Conservation (phyloP, 1,284 basidiomycete species). For the Trametes hirsuta region DNA sequence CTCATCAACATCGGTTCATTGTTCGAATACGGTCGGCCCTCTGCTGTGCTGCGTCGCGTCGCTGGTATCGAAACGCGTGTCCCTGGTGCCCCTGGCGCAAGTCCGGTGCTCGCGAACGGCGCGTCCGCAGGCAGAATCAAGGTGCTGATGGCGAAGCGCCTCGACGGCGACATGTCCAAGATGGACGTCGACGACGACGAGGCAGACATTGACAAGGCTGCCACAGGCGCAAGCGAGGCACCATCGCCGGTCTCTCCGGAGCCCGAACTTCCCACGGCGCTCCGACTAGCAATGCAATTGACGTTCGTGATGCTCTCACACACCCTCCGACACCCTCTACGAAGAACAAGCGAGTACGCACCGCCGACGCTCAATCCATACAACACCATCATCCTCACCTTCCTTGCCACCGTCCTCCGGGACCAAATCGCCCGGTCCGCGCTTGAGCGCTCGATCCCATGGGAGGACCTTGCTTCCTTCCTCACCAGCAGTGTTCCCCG, state of each 20-base stretch:
- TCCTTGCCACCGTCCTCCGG: constrained; percentile 78
- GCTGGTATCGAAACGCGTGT: constrained; percentile 40
- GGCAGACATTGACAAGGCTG: constrained; percentile 49
- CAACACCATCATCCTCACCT: constrained; percentile 85
- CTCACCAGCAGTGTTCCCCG: constrained; percentile 62
- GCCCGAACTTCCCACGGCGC: constrained; percentile 58
- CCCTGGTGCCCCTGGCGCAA: constrained; percentile 32
- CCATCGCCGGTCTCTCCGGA: constrained; percentile 21
- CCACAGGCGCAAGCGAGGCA: constrained; percentile 11
- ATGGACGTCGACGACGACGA: constrained; percentile 78
- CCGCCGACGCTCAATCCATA: constrained; percentile 82
- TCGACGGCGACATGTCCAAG: constrained; percentile 52
- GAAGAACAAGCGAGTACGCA: constrained; percentile 57
- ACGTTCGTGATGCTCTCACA: constrained; percentile 81
- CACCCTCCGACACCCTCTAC: constrained; percentile 68
- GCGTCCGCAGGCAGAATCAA: constrained; percentile 37
- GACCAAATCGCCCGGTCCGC: constrained; percentile 61
- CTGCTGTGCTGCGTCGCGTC: constrained; percentile 68
- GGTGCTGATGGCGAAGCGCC: constrained; percentile 37
- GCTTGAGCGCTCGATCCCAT: constrained; percentile 83
- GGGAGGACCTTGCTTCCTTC: constrained; percentile 76
- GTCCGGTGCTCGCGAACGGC: constrained; percentile 22
- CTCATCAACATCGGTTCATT: constrained; percentile 81
- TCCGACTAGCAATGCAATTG: constrained; percentile 78
- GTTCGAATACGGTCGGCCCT: constrained; percentile 87